Evolutionary conservation across 2,329 filamentous ascomycete species (phyloP).

Genomic region (Nemania serpens): DNA sequence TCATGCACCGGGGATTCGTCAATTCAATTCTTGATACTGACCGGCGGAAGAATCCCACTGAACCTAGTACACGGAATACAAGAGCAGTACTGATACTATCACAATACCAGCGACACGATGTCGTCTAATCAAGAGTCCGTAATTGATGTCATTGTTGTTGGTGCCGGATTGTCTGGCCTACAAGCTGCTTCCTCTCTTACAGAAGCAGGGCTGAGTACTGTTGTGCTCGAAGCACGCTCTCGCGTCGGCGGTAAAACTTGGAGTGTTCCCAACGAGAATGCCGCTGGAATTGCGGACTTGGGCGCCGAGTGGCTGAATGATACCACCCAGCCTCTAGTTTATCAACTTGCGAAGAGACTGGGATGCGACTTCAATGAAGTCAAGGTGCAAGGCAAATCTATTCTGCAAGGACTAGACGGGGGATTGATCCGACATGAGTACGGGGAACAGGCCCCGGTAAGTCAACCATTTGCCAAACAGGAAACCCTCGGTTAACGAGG

Average conservation of each 20-base stretch:
- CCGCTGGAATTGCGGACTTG: constrained; percentile 51
- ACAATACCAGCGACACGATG: background rate
- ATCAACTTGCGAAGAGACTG: constrained; percentile 46
- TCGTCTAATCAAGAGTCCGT: background rate
- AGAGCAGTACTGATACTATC: too few species aligned
- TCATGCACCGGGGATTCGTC: too few species aligned
- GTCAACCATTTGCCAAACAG: background rate
- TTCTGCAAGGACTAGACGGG: constrained; percentile 35
- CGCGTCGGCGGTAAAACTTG: constrained; percentile 59
- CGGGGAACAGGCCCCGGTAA: constrained; percentile 18
- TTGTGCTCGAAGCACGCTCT: constrained; percentile 55
- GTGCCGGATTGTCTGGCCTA: constrained; percentile 49
- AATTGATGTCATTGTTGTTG: constrained; percentile 47
- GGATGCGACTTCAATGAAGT: constrained; percentile 53
- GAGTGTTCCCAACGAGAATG: constrained; percentile 42
- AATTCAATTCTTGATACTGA: too few species aligned
- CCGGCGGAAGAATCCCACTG: too few species aligned
- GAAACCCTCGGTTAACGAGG: background rate
- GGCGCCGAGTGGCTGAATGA: constrained; percentile 67
- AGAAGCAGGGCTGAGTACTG: constrained; percentile 44
- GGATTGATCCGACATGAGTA: constrained; percentile 29
- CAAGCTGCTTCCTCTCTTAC: constrained; percentile 44
- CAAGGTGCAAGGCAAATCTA: constrained; percentile 49
- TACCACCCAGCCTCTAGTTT: constrained; percentile 54
- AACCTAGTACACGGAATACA: too few species aligned